Evolutionary conservation across 345 rosid species (phyloP).

Genomic region (Moricandia moricandioides): DNA sequence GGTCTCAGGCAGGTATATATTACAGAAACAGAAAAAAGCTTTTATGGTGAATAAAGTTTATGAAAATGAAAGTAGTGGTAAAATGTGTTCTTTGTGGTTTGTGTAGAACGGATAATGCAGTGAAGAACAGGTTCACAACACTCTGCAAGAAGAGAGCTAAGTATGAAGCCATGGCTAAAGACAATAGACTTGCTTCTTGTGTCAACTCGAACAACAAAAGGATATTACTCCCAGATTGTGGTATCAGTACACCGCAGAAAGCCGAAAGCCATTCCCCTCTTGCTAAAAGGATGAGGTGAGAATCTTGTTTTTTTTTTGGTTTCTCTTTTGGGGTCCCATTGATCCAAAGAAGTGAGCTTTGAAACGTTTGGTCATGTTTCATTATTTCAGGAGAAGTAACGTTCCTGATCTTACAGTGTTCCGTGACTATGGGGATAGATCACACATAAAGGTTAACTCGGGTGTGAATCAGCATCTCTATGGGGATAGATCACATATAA

Average conservation of each 20-base stretch:
- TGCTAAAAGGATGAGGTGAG: conserved; percentile 59
- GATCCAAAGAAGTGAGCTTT: conserved; percentile 10
- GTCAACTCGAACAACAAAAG: conserved; percentile 73
- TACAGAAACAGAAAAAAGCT: not conserved
- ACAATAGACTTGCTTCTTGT: conserved; percentile 48
- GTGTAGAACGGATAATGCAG: conserved; percentile 94
- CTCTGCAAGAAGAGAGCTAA: conserved; percentile 94
- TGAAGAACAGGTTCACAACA: conserved; percentile 92
- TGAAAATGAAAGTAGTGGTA: not conserved
- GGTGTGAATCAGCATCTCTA: not conserved
- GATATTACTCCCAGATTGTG: conserved; percentile 43
- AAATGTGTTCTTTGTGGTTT: conserved; percentile 10
- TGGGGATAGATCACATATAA: not conserved
- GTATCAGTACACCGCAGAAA: conserved; percentile 43
- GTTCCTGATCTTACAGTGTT: conserved; percentile 44
- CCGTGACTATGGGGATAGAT: conserved; percentile 48
- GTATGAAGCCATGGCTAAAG: conserved; percentile 86
- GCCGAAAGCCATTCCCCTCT: conserved; percentile 43
- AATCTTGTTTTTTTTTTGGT: not conserved
- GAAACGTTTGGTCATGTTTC: not conserved
- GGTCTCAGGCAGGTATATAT: conserved; percentile 90
- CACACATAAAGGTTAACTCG: conserved; percentile 46
- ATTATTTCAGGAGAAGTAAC: conserved; percentile 63
- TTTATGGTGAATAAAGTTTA: not conserved
- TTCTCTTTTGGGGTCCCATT: not conserved